phyloP scores from a whole-genome alignment of 768 basidiomycete species.

The Mycena indigotica region DNA sequence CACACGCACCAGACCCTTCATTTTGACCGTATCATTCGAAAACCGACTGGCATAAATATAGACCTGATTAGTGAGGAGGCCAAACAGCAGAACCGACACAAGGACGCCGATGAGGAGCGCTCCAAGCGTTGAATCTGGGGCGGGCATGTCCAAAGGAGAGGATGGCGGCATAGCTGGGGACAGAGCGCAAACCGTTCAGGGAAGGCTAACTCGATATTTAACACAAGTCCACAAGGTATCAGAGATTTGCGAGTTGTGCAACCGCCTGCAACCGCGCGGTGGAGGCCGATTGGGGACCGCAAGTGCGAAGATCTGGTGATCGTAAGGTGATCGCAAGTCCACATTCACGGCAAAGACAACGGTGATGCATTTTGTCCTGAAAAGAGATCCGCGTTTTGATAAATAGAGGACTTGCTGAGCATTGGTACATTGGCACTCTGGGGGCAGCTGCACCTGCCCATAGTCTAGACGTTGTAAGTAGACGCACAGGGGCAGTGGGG shows the following conservation, averaged over 20 bases:
- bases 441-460: too few relatives aligned
- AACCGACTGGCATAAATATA: constrained; percentile 12
- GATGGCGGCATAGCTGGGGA: neutral
- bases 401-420: too few relatives aligned
- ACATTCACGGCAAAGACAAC: too few relatives aligned
- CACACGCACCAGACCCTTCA: constrained; percentile 12
- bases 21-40: constrained; percentile 5
- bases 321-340: too few relatives aligned
- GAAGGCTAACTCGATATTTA: neutral
- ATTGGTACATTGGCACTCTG: too few relatives aligned
- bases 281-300: neutral
- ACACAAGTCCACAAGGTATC: too few relatives aligned
- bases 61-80: constrained; percentile 5
- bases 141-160: neutral
- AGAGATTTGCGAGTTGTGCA: neutral
- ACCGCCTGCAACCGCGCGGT: neutral
- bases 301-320: neutral
- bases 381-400: too few relatives aligned
- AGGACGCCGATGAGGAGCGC: constrained; percentile 15
- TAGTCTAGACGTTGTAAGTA: too few relatives aligned
- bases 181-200: neutral
- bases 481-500: too few relatives aligned
- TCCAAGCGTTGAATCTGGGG: neutral
- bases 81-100: constrained; percentile 12
- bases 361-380: too few relatives aligned